Percentiles rank a stretch among this genome's conserved stretches.
These are phyloP conservation scores for Ceratobasidium sp. DNA, from an alignment of 1,284 basidiomycete species.

Conservation along the genomic window DNA sequence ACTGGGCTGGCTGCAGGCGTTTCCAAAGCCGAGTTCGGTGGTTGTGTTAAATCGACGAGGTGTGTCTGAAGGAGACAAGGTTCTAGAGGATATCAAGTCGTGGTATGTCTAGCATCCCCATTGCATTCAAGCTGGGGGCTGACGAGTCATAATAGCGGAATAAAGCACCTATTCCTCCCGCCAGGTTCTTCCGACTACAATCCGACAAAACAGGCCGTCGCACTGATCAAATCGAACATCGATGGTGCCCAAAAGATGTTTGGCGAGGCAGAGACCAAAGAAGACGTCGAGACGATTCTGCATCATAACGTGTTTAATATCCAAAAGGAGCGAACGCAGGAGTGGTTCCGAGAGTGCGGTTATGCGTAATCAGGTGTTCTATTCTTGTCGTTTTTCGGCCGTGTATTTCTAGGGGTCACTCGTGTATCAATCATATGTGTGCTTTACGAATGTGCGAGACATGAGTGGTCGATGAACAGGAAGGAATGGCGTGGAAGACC, in stretches of 20 bases:
- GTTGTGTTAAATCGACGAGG: neutral
- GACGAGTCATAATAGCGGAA: neutral
- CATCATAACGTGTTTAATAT: constrained; percentile 15
- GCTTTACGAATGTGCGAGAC: neutral
- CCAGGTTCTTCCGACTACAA: constrained; percentile 21
- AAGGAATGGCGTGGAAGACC: neutral
- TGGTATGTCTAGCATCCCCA: neutral
- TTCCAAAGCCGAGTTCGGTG: neutral
- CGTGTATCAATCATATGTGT: neutral
- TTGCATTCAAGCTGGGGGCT: neutral
- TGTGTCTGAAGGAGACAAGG: neutral
- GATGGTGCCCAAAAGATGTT: neutral
- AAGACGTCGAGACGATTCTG: neutral
- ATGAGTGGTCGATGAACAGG: neutral
- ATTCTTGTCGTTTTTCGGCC: neutral
- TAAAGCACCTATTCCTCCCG: constrained; percentile 16
- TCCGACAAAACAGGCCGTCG: constrained; percentile 18
- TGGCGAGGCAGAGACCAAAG: constrained; percentile 13
- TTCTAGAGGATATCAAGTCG: neutral
- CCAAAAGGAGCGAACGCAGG: constrained; percentile 10
- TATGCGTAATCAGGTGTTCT: neutral
- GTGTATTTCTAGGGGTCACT: neutral
- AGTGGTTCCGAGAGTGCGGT: constrained; percentile 23
- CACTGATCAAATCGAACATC: constrained; percentile 1
- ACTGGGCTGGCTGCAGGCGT: neutral